Evolutionary conservation across 306 rosid genomes (phyloP).

Genomic region (Pterocarpus macrocarpus): DNA sequence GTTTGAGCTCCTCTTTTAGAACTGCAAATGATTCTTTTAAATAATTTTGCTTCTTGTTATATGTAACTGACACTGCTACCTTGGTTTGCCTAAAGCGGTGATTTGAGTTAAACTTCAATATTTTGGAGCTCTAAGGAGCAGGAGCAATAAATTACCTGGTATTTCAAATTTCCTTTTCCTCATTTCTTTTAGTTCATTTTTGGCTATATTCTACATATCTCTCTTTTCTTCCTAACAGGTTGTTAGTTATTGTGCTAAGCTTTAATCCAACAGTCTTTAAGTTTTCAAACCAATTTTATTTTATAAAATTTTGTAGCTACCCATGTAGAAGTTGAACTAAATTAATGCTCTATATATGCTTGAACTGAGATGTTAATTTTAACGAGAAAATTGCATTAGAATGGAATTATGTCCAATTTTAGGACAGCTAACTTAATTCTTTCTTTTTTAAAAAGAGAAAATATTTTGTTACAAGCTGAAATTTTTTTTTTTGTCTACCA

Average conservation of each 20-base stretch:
- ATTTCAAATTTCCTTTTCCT: not conserved
- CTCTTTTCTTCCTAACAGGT: not conserved
- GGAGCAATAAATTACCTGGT: not conserved
- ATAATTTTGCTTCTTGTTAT: slow-evolving; percentile 48
- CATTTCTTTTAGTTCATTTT: not conserved
- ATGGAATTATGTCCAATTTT: too few relatives aligned
- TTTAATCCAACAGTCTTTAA: not conserved
- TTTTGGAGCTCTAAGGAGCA: not conserved
- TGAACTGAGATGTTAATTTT: not conserved
- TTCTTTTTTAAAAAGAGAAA: too few relatives aligned
- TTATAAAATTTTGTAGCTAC: not conserved
- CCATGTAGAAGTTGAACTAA: not conserved
- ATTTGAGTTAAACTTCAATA: not conserved
- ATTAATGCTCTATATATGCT: not conserved
- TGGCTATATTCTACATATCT: not conserved
- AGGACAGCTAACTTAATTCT: too few relatives aligned
- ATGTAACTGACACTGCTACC: slow-evolving; percentile 19
- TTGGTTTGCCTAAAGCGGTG: not conserved
- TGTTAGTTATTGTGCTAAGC: not conserved
- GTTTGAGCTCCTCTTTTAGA: slow-evolving; percentile 52
- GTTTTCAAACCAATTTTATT: not conserved
- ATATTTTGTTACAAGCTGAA: too few relatives aligned
- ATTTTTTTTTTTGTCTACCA: too few relatives aligned
- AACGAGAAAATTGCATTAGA: not conserved
- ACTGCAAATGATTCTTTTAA: slow-evolving; percentile 65